These are phyloP conservation scores for Creolimax fragrantissima DNA, from an alignment of 78 protist species.

Conservation along the genomic window DNA sequence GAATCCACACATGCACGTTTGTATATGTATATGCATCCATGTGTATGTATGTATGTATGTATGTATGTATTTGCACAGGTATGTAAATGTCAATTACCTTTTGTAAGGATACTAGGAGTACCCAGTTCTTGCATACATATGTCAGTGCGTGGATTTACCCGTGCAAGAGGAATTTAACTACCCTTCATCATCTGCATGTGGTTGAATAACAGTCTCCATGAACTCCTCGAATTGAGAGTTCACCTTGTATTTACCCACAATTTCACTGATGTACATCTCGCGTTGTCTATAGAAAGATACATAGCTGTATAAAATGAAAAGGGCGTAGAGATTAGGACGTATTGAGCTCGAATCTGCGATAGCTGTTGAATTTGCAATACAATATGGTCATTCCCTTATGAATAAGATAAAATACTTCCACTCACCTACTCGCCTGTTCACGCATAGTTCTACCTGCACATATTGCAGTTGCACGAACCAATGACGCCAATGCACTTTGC, in stretches of 20 bases:
- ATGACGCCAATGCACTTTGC: conserved; percentile 45
- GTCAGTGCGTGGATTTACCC: background rate
- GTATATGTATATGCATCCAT: background rate
- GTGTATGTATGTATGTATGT: background rate
- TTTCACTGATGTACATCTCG: background rate
- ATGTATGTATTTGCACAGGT: background rate
- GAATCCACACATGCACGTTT: background rate
- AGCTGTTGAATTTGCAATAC: background rate
- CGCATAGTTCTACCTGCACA: conserved; percentile 60
- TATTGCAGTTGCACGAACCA: conserved; percentile 83
- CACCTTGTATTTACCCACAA: background rate
- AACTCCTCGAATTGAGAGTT: background rate
- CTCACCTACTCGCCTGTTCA: background rate
- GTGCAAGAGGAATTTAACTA: background rate
- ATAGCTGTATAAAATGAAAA: background rate
- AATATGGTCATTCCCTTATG: background rate
- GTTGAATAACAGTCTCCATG: background rate
- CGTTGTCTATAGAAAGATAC: background rate
- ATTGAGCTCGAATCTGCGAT: no score
- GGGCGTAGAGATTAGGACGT: background rate
- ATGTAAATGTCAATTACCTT: background rate
- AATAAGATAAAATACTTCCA: background rate
- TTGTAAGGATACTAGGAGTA: background rate
- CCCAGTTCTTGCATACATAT: background rate
- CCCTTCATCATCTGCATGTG: background rate